Evolutionary conservation across 2,329 filamentous ascomycete genomes (phyloP), one percentile per base, ranked within the genome.

Genomic region (Aspergillus persii): DNA sequence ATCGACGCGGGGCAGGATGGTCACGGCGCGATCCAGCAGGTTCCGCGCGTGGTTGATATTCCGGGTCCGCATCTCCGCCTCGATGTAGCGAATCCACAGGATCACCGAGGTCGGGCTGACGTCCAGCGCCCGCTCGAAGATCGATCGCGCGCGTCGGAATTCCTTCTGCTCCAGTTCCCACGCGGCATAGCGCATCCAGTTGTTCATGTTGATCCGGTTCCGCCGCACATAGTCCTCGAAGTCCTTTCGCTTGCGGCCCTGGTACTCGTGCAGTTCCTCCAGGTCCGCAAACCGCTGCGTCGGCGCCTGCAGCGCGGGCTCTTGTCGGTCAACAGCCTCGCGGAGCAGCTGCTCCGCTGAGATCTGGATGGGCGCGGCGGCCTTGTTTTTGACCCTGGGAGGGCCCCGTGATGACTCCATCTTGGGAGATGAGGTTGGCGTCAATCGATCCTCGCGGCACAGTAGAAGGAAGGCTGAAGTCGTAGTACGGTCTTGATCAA

Each of bases 91-190:
- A 66, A 96, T 87, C 94, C 93, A 97, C 60, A 97, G 79, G 58
- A 89, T 86, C 41, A 96, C 89, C 55, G 90, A 91, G 51, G 94
- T 96, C 55, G 91, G 85, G 69, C 96, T 91, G 44, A 95, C 91
- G 75, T 99, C 95, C 67, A 99, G 83, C 53, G 94, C 94, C 68
- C 95, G 86, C 80, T 99, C 95, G 69, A 98, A 99, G 71, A 99
- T 88, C 53, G 90, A 96, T 47, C 95, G 85, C 31, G 95, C 95
- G 57, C 95, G 89, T 56, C 89, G 88, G 77, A 91, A 97, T 79
- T 99, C 95, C 77, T 98, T 98, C 79, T 99, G 95, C 75, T 99
- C 94, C 61, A 98, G 84, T 80, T 99, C 95, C 91, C 93, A 99
- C 68, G 91, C 86, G 57, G 95, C 94, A 82, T 99, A 99, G 71